Evolutionary conservation across 306 rosid genomes (phyloP).

Genomic region (Dryas octopetala): DNA sequence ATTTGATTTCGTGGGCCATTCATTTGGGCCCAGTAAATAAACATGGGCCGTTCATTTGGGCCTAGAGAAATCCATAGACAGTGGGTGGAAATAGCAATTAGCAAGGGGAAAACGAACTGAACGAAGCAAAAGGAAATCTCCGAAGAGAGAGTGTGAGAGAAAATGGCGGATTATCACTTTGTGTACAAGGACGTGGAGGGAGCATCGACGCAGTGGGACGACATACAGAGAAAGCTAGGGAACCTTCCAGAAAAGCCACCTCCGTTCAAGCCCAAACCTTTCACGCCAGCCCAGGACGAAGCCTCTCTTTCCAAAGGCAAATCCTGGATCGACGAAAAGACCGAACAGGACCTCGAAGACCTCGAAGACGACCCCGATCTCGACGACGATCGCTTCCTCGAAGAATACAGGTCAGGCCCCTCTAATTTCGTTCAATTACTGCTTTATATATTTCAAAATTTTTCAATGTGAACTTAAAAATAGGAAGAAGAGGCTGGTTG

Average conservation of each 20-base stretch:
- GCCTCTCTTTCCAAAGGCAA: slow-evolving; percentile 66
- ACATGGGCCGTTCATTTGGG: not conserved
- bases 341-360: slow-evolving; percentile 74
- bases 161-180: slow-evolving; percentile 81
- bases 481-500: slow-evolving; percentile 91
- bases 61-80: no score
- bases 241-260: slow-evolving; percentile 77
- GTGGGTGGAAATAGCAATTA: no score
- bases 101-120: no score
- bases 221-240: slow-evolving; percentile 79
- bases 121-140: no score
- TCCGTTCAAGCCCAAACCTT: slow-evolving; percentile 75
- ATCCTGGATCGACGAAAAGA: slow-evolving; percentile 75
- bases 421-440: not conserved
- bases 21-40: not conserved
- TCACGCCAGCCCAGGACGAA: slow-evolving; percentile 62
- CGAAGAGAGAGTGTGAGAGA: not conserved
- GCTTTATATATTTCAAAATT: not conserved
- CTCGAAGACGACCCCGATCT: slow-evolving; percentile 75
- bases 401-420: slow-evolving; percentile 64
- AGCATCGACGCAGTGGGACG: slow-evolving; percentile 96
- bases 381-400: slow-evolving; percentile 82
- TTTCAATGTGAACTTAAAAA: no score
- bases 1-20: not conserved
- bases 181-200: slow-evolving; percentile 90